Percentiles rank a stretch among this genome's conserved stretches.
Conservation (phyloP, 179 eudicot species). For the Silene vulgaris region DNA sequence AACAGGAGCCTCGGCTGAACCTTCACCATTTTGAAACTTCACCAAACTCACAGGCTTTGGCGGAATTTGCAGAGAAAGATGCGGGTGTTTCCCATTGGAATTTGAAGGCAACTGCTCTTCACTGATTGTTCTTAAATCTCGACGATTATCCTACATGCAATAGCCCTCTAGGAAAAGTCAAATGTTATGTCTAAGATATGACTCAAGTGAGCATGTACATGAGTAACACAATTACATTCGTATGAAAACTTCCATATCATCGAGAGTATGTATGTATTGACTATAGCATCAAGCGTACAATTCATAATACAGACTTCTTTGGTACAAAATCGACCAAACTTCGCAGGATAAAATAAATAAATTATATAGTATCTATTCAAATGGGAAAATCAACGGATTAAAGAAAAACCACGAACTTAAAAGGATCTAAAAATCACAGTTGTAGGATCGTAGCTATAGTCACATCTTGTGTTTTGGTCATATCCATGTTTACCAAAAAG, state of each 20-base stretch:
- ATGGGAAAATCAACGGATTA: background rate
- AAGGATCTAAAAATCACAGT: background rate
- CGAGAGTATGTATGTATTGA: background rate
- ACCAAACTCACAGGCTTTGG: slow-evolving; percentile 43
- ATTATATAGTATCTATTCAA: background rate
- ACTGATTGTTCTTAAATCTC: slow-evolving; percentile 21
- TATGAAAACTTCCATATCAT: background rate
- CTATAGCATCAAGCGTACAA: background rate
- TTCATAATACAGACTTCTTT: background rate
- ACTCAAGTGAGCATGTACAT: background rate
- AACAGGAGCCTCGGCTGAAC: slow-evolving; percentile 40
- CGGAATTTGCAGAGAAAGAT: slow-evolving; percentile 75
- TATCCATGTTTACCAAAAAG: no score
- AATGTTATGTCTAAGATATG: background rate
- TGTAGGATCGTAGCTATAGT: background rate
- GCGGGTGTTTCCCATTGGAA: slow-evolving; percentile 36
- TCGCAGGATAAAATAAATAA: background rate
- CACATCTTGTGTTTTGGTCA: no score
- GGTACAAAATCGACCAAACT: background rate
- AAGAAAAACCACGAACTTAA: background rate
- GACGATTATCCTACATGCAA: slow-evolving; percentile 37
- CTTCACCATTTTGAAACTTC: slow-evolving; percentile 46
- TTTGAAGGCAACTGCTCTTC: slow-evolving; percentile 37
- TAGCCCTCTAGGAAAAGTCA: slow-evolving; percentile 18
- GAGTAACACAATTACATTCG: background rate